Base-by-base conservation (phyloP, 768 basidiomycete genomes). In the Rhodosporidiobolus odoratus region DNA sequence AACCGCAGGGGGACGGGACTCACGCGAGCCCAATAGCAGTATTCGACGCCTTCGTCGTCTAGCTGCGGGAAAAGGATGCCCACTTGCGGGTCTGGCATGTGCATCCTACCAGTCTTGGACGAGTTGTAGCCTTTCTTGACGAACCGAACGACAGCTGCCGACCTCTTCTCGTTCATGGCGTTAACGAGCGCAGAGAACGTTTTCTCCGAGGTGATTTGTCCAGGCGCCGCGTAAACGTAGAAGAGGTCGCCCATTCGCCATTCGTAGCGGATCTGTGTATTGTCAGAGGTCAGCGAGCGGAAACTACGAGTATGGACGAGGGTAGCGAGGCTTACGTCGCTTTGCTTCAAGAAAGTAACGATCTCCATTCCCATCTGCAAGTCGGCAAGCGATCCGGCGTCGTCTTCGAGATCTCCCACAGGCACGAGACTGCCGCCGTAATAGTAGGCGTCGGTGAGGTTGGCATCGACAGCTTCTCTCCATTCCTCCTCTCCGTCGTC, bases 361-460 rank as follows among this genome's bases (percentile, higher is more conserved):
- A 98, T 86, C 60, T 95, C 91, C 57, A 98, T 88, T 0, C 95
- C 95, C 76, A 87, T 88, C 77, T 81, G 84, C 1, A 92, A 90
- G n/a, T 53, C 65, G 16, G 4, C 40, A 48, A 72, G 61, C 16
- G 17, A 82, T 80, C 47, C 96, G 81, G 71, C 86, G n/a, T 87
- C 90, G 61, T 91, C 90, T 3, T 90, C 89, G 40, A 73, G 66
- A 21, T 71, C 72, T 4, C 71, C 74, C 79, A 88, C 88, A 1
- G 91, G 91, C 4, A 86, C 89, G 79, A 91, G 93, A 1, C 90
- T 89, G 3, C 91, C 84, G 27, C 94, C 94, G 76, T 96, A 95
- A 80, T 90, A 89, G 82, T 89, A 94, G 3, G 91, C 92, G 73
- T 83, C 81, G 32, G 91, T 82, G 13, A 93, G 85, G 45, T 92